These are phyloP conservation scores for Rutidosis leptorrhynchoides DNA, from an alignment of 129 eudicot genomes.

Conservation along the genomic window DNA sequence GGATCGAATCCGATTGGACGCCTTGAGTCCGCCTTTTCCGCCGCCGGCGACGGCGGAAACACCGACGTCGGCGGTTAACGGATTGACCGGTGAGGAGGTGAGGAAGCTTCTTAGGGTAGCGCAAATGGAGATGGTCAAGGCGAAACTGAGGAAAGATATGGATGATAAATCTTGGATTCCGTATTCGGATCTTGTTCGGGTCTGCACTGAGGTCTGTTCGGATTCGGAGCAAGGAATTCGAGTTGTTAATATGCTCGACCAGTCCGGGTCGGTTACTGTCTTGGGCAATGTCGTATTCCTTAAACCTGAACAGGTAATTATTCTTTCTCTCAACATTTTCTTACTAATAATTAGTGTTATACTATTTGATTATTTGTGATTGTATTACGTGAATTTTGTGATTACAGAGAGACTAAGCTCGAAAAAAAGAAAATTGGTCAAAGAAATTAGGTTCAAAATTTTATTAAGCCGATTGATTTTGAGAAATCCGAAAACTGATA, in stretches of 20 bases:
- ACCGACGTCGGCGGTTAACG: constrained; percentile 30
- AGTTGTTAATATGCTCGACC: constrained; percentile 65
- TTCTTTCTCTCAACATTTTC: constrained; percentile 5
- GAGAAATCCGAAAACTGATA: constrained; percentile 60
- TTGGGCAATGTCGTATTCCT: constrained; percentile 67
- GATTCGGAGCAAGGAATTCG: constrained; percentile 44
- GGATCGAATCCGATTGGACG: constrained; percentile 59
- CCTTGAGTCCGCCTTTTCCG: constrained; percentile 54
- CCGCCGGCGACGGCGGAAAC: no score
- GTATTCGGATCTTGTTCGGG: constrained; percentile 46
- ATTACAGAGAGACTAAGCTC: no score
- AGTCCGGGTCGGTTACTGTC: constrained; percentile 75
- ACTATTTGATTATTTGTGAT: constrained; percentile 14
- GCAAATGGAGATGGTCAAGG: constrained; percentile 58
- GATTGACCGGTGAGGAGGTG: constrained; percentile 60
- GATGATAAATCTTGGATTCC: constrained; percentile 40
- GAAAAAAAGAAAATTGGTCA: constrained; percentile 15
- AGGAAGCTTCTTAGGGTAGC: constrained; percentile 59
- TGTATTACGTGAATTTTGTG: no score
- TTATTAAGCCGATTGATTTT: constrained; percentile 3
- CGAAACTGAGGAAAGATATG: constrained; percentile 38
- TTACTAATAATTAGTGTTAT: not conserved
- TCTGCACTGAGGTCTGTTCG: constrained; percentile 43
- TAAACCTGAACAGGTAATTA: constrained; percentile 80
- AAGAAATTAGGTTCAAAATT: not conserved